Base-by-base conservation (phyloP, 2,329 filamentous ascomycete genomes). In the Cladophialophora immunda region DNA sequence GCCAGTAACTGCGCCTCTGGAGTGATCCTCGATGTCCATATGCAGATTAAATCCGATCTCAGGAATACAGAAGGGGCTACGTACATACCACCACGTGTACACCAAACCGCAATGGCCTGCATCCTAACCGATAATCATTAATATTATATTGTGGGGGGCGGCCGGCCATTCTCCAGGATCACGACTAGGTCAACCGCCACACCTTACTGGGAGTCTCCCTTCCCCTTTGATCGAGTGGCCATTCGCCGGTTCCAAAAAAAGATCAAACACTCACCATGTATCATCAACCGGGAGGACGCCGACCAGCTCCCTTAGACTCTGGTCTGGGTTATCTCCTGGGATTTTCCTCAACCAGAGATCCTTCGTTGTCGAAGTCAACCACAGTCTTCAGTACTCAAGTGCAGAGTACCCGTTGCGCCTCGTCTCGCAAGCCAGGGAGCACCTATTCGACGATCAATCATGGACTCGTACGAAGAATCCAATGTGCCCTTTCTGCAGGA, bases 211-310 rank as follows among this genome's bases (percentile, higher is more conserved):
- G 45, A 50, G 22, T 27, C 19, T 50, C 45, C 11, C 22, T 27
- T 50, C 45, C 45, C 4, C 19, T 50, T 50, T 50, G 11, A 50
- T 50, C 45, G 45, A 50, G 17, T 50, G 45, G 45, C 45, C 45
- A 25, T 50, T 50, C 17, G 45, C 45, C 45, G 45, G 45, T 50
- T 25, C 45, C 45, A 50, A 50, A 50, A 50, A 50, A 50, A 50
- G 45, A 50, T 50, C 45, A 50, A 50, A 50, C 19, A 15, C 45
- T 27, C 45, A 22, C 45, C 45, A 50, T 50, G 45, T 50, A 50
- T 50, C 19, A 25, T 50, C 45, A 9, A 50, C 45, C 45, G 45
- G 45, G 45, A 15, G 45, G 45, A 50, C 13, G 45, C 45, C 45
- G 45, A 25, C 19, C 19, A 50, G 19, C 9, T 25, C 45, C 45